These are phyloP conservation scores for Melocanna baccifera DNA, from an alignment of 176 grass and related monocot genomes.

Conservation along the genomic window DNA sequence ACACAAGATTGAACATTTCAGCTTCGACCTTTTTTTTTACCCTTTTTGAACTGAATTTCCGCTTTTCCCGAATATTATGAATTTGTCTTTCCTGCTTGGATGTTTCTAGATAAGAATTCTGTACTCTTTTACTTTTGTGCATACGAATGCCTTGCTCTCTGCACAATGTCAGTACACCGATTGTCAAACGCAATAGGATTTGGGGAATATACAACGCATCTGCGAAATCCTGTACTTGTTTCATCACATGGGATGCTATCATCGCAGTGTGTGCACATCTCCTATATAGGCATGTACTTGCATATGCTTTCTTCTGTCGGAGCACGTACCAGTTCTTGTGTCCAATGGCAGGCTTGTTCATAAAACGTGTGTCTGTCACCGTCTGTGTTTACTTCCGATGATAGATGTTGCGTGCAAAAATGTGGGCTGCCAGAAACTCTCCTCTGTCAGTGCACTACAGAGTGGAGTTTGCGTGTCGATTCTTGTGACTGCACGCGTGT, in stretches of 20 bases:
- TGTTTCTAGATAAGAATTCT: neutral
- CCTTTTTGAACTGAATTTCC: neutral
- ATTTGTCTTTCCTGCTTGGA: neutral
- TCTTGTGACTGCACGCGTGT: constrained; percentile 26
- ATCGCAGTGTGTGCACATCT: neutral
- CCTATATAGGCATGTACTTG: neutral
- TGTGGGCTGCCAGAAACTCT: constrained; percentile 16
- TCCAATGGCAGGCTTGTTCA: constrained; percentile 22
- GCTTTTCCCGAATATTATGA: neutral
- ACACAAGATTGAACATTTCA: neutral
- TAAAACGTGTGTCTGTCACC: constrained; percentile 4
- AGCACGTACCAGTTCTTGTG: constrained; percentile 12
- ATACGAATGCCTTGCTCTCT: neutral
- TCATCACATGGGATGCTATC: constrained; percentile 27
- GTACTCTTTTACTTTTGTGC: neutral
- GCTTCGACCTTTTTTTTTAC: neutral
- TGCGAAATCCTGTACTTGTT: constrained; percentile 18
- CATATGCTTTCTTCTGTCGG: constrained; percentile 15
- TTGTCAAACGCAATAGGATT: constrained; percentile 4
- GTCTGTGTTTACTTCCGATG: neutral
- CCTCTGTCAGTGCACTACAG: constrained; percentile 20
- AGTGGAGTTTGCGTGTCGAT: constrained; percentile 4
- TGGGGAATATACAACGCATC: constrained; percentile 19
- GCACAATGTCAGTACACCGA: constrained; percentile 12
- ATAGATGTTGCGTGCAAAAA: constrained; percentile 8